Evolutionary conservation across 2,329 filamentous ascomycete species (phyloP).

Genomic region (Fusarium pseudocircinatum): DNA sequence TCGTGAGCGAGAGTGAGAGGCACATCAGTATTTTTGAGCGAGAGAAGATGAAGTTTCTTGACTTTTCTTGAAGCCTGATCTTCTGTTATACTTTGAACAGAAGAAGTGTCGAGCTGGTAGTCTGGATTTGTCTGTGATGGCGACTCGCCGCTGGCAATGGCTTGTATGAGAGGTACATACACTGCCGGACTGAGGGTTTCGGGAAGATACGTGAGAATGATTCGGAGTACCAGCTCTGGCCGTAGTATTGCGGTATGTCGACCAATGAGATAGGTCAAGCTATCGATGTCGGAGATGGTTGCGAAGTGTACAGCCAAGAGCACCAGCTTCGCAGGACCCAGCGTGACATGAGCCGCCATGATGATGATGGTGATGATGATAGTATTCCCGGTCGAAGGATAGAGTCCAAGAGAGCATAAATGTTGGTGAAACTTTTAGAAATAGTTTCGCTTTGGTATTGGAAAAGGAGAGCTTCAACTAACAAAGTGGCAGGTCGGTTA

Average conservation of each 20-base stretch:
- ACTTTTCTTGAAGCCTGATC: conserved; percentile 71
- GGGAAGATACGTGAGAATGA: conserved; percentile 81
- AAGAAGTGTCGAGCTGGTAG: conserved; percentile 62
- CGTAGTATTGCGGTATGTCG: conserved; percentile 67
- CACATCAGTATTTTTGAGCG: conserved; percentile 62
- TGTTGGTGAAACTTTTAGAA: background rate
- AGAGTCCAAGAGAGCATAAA: background rate
- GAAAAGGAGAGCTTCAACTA: conserved; percentile 10
- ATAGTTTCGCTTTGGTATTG: background rate
- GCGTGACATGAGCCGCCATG: conserved; percentile 44
- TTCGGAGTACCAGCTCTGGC: conserved; percentile 72
- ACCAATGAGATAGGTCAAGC: conserved; percentile 68
- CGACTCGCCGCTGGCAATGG: conserved; percentile 62
- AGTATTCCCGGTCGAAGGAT: background rate
- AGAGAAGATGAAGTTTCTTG: conserved; percentile 69
- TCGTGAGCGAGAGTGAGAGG: conserved; percentile 56
- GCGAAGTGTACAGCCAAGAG: conserved; percentile 78
- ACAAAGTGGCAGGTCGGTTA: conserved; percentile 26
- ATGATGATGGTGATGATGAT: background rate
- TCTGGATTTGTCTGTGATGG: conserved; percentile 50
- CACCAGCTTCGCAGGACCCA: conserved; percentile 74
- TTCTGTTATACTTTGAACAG: conserved; percentile 68
- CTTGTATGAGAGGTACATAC: conserved; percentile 70
- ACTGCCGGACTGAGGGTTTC: conserved; percentile 71
- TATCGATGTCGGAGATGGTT: conserved; percentile 70